Base-by-base conservation (phyloP, 2,329 filamentous ascomycete species). In the Claviceps monticola region DNA sequence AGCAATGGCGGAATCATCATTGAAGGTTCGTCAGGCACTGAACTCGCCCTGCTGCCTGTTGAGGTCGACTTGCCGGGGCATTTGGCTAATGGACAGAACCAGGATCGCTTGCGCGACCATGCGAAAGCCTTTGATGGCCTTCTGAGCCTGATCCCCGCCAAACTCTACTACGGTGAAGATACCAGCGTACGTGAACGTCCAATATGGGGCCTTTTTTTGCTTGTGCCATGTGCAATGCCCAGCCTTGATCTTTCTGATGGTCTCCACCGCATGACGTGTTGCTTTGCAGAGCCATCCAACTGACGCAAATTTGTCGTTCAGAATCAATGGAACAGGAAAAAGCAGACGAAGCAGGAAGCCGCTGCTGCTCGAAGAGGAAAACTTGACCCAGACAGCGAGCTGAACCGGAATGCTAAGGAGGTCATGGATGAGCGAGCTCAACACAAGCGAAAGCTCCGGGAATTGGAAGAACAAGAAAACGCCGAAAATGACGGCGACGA, bases 271-370 rank as follows among this genome's bases (percentile, higher is more conserved):
- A 14, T 41, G 23, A 29, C 17, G 16, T 26, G 1, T 36, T 36
- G 5, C 39, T 34, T 47, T 14, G 29, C 11, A 37, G 16, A 21
- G 34, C 7, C 41, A 29, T 34, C 11, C 11, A 21, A n/a, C 51
- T 52, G 36, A 52, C 44, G 29, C 37, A 46, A 16, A 5, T 17
- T 46, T 37, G 46, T 51, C 13, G 49, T 58, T 56, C 62, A 95
- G 88, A 86, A 93, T 61, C 88, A 96, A 83, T 95, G 89, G 88
- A 66, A 82, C 66, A 84, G 84, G 64, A 95, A 93, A 71, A 97
- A 97, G 74, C 90, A 97, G 71, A 91, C 88, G 49, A 95, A 95
- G 66, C 86, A 88, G 67, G 79, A 95, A 68, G 87, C 87, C 54
- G 80, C 82, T 56, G 83, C 85, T 58, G 86, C 88, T 52, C 89